Evolutionary conservation across 805 yeast species (phyloP), one percentile per base, ranked within the genome.

Genomic region (Candida caryicola): DNA sequence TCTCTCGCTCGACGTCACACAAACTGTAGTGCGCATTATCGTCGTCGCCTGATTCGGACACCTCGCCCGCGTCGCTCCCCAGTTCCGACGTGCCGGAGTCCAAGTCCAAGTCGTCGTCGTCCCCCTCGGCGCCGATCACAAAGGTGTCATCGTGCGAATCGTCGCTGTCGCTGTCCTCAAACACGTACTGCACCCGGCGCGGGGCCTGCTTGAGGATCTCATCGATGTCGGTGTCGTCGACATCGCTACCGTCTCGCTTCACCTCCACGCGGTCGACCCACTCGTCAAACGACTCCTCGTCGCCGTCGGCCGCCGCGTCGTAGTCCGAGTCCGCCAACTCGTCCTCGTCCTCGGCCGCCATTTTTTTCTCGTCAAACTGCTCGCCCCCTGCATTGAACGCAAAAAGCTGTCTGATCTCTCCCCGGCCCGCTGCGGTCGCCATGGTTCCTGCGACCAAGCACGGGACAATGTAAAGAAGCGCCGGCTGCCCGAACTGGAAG

Each of bases 391-490:
- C 61, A 10, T 29, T 31, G 19, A 25, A 40, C 1, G 40, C 43
- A 74, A 73, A 74, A 8, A 78, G 37, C 15, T 52, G 42, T 0
- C 35, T 45, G 15, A 73, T 45, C 18, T 80, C 84, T 1, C 73
- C 73, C 17, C 57, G 57, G 3, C 38, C n/a, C n/a, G 49, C 34
- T 0, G 77, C 76, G 0, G 60, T 47, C 0, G 50, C 26, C 0
- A 58, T n/a, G 1, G 70, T 63, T 0, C 71, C 58, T 0, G 63
- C 6, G 14, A 60, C 26, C 23, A 64, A 31, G n/a, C 48, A 29
- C 4, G 89, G 89, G 3, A 79, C 79, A 17, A 82, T 55, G 51
- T 81, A 82, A 14, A 83, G 52, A 44, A 83, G 59, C 0, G 88
- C 88, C 1, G 89, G 89, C 56, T 82, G 89, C 1, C 80, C 86